Evolutionary conservation across 768 basidiomycete genomes (phyloP).

Genomic region (Boletus coccyginus): DNA sequence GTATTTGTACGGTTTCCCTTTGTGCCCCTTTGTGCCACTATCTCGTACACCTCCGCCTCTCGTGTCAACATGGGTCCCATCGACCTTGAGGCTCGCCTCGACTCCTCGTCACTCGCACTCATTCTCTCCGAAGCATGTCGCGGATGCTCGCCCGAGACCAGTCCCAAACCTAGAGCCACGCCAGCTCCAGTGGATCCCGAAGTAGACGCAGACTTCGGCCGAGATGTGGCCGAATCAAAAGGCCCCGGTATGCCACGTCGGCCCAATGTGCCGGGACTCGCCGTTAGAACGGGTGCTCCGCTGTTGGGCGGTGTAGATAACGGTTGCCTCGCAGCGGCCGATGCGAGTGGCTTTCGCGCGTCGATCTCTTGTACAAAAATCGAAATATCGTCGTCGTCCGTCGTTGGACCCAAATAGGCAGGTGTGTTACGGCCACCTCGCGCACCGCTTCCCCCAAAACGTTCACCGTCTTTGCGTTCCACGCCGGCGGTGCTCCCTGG

Average conservation of each 20-base stretch:
- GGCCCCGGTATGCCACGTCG: background rate
- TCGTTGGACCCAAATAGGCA: conserved; percentile 46
- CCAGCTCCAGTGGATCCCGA: conserved; percentile 1
- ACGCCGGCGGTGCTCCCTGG: conserved; percentile 14
- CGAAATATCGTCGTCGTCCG: conserved; percentile 77
- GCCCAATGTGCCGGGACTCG: conserved; percentile 5
- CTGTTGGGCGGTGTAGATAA: background rate
- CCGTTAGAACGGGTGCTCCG: background rate
- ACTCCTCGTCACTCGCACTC: conserved; percentile 18
- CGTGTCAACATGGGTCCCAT: conserved; percentile 59
- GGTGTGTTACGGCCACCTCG: conserved; percentile 23
- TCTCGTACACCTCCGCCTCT: conserved; percentile 63
- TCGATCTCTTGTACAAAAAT: conserved; percentile 78
- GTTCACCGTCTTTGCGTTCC: conserved; percentile 23
- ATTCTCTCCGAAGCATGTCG: conserved; percentile 20
- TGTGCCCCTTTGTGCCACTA: too few species aligned
- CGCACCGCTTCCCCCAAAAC: conserved; percentile 19
- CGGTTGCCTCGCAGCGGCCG: conserved; percentile 16
- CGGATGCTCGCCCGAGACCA: conserved; percentile 14
- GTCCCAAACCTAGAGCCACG: conserved; percentile 13
- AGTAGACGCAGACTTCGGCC: background rate
- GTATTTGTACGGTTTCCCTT: too few species aligned
- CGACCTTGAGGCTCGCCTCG: conserved; percentile 23
- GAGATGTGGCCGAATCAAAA: background rate
- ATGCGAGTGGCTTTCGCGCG: conserved; percentile 56